Evolutionary conservation across 2,329 filamentous ascomycete genomes (phyloP), one percentile per base, ranked within the genome.

Genomic region (Aspergillus sojae): DNA sequence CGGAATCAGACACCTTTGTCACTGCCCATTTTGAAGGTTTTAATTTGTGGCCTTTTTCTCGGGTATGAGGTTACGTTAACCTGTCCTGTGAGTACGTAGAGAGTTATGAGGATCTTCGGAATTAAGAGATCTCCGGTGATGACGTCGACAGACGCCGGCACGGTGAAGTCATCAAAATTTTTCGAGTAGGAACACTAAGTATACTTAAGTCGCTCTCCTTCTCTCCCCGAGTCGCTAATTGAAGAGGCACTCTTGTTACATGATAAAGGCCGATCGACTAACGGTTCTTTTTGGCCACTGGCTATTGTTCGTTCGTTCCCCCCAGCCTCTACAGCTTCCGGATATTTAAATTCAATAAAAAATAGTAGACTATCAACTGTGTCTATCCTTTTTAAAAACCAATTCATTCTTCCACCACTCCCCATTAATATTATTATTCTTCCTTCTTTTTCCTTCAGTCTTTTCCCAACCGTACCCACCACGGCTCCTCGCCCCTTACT

Each of bases 121-220:
- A 34, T 32, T 52, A 52, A 52, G 4, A 12, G 21, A 12, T 28
- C 45, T 48, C 45, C 45, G n/a, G 26, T 19, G 45, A 59, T 59
- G 57, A 59, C 57, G 57, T 59, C 57, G 57, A 14, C 57, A 30
- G 34, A 55, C 11, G 28, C 5, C 16, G 30, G 45, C 21, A 36
- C n/a, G 14, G 57, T 59, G 57, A 59, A 52, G 57, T 36, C 34
- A 50, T 36, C 45, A 28, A 14, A 52, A 39, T 26, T 11, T 36
- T 36, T 23, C 32, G 23, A 14, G 48, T 46, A 34, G 57, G 32
- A n/a, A 36, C 1, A 36, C 34, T 36, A 36, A 36, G 34, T 36
- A 36, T 36, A 36, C 34, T 36, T 36, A 36, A 36, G 34, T 16
- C 34, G 34, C 34, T 14, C 34, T 5, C 34, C 12, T 2, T 5